Percentiles rank a stretch among this genome's conserved stretches.
phyloP scores from a whole-genome alignment of 441 rosid species.

The Erodium moschatum region DNA sequence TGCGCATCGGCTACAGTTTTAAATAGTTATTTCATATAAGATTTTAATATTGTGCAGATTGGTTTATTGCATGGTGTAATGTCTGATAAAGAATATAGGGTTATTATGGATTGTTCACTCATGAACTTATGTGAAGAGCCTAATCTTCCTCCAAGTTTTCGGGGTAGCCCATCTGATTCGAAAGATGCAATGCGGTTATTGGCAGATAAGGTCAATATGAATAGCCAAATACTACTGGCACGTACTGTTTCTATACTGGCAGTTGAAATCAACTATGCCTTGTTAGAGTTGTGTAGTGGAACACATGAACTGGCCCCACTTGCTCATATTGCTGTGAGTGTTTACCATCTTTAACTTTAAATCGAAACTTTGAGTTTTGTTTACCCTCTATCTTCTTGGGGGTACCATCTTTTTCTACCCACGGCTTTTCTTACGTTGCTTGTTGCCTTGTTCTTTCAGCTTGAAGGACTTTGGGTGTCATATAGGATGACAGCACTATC shows the following conservation, averaged over 20 bases:
- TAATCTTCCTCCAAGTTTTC: slow-evolving; percentile 86
- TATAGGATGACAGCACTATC: slow-evolving; percentile 81
- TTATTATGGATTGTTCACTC: slow-evolving; percentile 56
- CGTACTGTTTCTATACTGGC: slow-evolving; percentile 77
- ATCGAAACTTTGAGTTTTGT: slow-evolving; percentile 3
- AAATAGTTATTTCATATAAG: slow-evolving; percentile 16
- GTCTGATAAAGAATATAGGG: slow-evolving; percentile 86
- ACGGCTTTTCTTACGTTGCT: slow-evolving; percentile 7
- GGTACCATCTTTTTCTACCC: not conserved
- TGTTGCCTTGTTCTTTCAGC: slow-evolving; percentile 43
- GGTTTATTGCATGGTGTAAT: slow-evolving; percentile 76
- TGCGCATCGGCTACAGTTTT: not conserved
- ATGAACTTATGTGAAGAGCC: slow-evolving; percentile 84
- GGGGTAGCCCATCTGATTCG: slow-evolving; percentile 65
- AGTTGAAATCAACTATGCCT: slow-evolving; percentile 83
- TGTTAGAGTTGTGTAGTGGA: slow-evolving; percentile 85
- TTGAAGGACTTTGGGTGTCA: slow-evolving; percentile 96
- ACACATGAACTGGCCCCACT: slow-evolving; percentile 72
- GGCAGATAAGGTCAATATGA: slow-evolving; percentile 84
- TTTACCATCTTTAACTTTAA: slow-evolving; percentile 12
- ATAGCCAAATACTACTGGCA: slow-evolving; percentile 76
- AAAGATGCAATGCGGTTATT: slow-evolving; percentile 68
- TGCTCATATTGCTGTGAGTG: slow-evolving; percentile 84
- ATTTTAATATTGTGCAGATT: slow-evolving; percentile 47
- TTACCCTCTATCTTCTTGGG: not conserved